Evolutionary conservation across 176 grass and related monocot species (phyloP), one percentile per base, ranked within the genome.

Genomic region (Carex pumila): DNA sequence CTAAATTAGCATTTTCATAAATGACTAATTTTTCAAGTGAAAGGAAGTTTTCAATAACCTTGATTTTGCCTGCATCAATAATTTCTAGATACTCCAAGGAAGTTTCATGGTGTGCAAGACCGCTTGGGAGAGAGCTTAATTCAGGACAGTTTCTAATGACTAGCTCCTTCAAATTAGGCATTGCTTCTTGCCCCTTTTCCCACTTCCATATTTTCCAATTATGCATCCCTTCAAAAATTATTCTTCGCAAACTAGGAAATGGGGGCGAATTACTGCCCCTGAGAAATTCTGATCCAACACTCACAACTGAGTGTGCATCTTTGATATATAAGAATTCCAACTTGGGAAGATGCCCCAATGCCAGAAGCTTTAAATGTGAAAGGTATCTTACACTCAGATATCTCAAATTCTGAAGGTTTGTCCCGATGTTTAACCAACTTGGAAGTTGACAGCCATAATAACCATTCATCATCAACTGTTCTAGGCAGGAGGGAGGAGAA

Each of bases 121-220:
- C 83, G 10, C 55, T 54, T 11, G 86, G 78, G 17, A 91, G 86
- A 78, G 62, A 81, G 47, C 56, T 88, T 12, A 92, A 32, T 56
- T 87, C 69, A 71, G 65, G 65, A 63, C 87, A 89, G 1, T 5
- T 6, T 10, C 2, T 3, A 52, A 92, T 21, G 8, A 4, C 0
- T 61, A 92, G 75, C 0, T 71, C 2, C 45, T 84, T 81, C 56
- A 89, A 47, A 10, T 37, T 11, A 3, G 60, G 67, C 84, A 92
- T 84, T n/a, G 81, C 53, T 78, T 79, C 30, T 37, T 76, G 37
- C 15, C 68, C 61, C 21, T 82, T 56, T 56, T 89, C 66, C 87
- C 89, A 91, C 41, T 72, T 52, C 89, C 89, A 91, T 54, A 61
- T 73, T 83, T 88, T 76, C 89, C 89, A 91, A 62, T 82, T 79